Evolutionary conservation across 805 yeast species (phyloP), one percentile per base, ranked within the genome.

Genomic region (Pichia ethanolica): DNA sequence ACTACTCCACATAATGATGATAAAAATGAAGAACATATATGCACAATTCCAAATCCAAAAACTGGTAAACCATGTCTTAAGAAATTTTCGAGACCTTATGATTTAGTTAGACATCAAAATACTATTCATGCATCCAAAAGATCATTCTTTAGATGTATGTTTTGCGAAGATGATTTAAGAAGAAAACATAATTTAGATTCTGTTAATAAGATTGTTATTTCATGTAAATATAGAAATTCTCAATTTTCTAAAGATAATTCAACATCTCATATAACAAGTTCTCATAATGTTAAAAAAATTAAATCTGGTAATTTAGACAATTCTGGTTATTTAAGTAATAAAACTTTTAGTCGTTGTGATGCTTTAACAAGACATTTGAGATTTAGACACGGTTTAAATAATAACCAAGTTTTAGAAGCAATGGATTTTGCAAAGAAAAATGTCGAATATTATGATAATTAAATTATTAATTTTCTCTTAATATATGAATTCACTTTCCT

Each of bases 341-440:
- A 91, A 71, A 89, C 96, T 1, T 91, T 93, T 62, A 86, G 96
- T 48, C 79, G 99, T 54, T 85, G 89, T 63, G 99, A 91, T 68
- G 97, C 99, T 1, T 75, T 91, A 54, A 87, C 96, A 14, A 81
- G 97, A 64, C 99, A 91, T 66, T 82, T 90, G 53, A 82, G 95
- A 59, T 91, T 89, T 42, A 89, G 93, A 71, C 98, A 90, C 70
- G 85, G 86, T 8, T 67, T 83, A 48, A 74, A 72, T 39, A 85
- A 85, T 38, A 69, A 72, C 52, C 83, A 82, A 53, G 88, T 87
- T n/a, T 72, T 78, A 50, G 79, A 80, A 47, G 81, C 87, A 39
- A 81, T 85, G 56, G 81, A 82, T 59, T 81, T 75, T 57, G 93
- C 93, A 7, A 86, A 84, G 64, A 86, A 81, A 56, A 79, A 86